These are phyloP conservation scores for Keithomyces neogunnii DNA, from an alignment of 2,329 filamentous ascomycete species.

Conservation along the genomic window DNA sequence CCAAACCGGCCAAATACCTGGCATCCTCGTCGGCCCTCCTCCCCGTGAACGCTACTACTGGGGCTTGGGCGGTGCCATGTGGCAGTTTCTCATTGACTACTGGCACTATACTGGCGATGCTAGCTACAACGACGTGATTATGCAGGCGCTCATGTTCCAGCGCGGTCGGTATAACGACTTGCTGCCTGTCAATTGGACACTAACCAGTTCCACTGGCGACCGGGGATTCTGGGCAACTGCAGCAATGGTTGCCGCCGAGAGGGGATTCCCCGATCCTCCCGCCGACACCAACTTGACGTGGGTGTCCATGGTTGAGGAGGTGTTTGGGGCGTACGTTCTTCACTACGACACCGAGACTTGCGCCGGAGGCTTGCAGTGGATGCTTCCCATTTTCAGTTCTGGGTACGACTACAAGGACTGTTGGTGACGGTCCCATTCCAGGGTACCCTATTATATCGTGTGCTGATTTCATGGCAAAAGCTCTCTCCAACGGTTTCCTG, in stretches of 20 bases:
- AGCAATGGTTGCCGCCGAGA: slow-evolving; percentile 51
- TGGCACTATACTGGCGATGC: slow-evolving; percentile 53
- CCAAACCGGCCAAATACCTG: slow-evolving; percentile 32
- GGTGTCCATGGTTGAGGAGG: too few species aligned
- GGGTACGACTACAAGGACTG: slow-evolving; percentile 68
- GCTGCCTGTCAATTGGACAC: slow-evolving; percentile 45
- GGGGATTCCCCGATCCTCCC: slow-evolving; percentile 46
- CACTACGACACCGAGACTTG: slow-evolving; percentile 39
- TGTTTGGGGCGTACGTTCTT: too few species aligned
- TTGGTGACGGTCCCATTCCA: too few species aligned
- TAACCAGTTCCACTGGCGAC: slow-evolving; percentile 53
- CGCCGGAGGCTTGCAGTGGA: slow-evolving; percentile 63
- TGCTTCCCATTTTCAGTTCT: slow-evolving; percentile 65
- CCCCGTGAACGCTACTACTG: slow-evolving; percentile 49
- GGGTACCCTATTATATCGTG: too few species aligned
- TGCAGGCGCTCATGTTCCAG: slow-evolving; percentile 43
- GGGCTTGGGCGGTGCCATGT: slow-evolving; percentile 58
- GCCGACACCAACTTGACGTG: slow-evolving; percentile 16
- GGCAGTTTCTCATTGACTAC: slow-evolving; percentile 55
- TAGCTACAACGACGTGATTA: slow-evolving; percentile 47
- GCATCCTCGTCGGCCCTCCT: slow-evolving; percentile 39
- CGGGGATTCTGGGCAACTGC: slow-evolving; percentile 60
- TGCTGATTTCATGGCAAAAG: slow-evolving; percentile 10
- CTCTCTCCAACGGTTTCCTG: slow-evolving; percentile 49
- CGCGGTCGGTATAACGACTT: slow-evolving; percentile 43